Evolutionary conservation across 2,329 filamentous ascomycete species (phyloP), one percentile per base, ranked within the genome.

Genomic region (Graphium sp.): DNA sequence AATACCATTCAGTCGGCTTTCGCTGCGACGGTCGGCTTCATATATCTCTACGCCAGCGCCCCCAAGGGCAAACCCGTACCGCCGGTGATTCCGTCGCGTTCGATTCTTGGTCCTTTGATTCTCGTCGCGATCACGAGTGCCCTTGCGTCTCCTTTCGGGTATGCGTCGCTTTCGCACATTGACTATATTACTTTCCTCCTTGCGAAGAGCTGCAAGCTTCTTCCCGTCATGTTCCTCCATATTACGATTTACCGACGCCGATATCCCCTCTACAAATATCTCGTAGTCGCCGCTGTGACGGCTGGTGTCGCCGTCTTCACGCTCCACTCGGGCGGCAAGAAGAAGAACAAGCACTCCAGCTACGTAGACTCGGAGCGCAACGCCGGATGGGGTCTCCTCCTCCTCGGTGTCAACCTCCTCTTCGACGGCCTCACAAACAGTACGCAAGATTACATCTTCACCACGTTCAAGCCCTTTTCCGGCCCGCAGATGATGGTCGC

Each of bases 401-500:
- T 98, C 26, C 66, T 98, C 1, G 70, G 68, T 24, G 74, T 95
- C 46, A 98, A 98, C 50, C 62, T 98, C 29, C 67, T 98, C 13
- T 89, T 98, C 43, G 89, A 98, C 50, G 89, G 89, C 38, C 63
- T 98, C 30, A 95, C 87, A 34, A 98, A 98, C 53, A 84, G 78
- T 30, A 93, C 87, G 3, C 89, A 98, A 60, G 89, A 98, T 52
- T 75, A 93, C 52, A 83, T 98, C 50, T 94, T 95, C 50, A 54
- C 56, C 37, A 63, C 70, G 6, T 92, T 84, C 54, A 72, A 71
- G 38, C 74, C 76, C 10, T 94, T 89, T 49, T 71, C 73, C 3
- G 89, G 89, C 7, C 84, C 87, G 34, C 89, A 98, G 65, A 98
- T 98, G 89, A 98, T 98, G 89, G 91, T 85, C 48, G 85, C 87